Conservation (phyloP, 345 rosid species). For the Salix exigua region DNA sequence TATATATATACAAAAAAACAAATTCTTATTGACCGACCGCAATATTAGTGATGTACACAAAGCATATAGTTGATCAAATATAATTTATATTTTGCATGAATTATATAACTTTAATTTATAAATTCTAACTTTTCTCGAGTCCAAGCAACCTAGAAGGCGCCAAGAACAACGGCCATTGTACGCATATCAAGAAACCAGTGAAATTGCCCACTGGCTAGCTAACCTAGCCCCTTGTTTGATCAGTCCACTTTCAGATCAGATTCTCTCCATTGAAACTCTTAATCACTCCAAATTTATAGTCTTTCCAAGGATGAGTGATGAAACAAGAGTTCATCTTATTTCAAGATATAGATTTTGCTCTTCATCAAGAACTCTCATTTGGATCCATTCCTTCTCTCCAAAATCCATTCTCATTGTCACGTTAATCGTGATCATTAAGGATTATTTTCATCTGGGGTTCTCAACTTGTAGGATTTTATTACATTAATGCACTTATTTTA, state of each 20-base stretch:
- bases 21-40: too few species aligned
- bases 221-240: neutral
- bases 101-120: too few species aligned
- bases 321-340: neutral
- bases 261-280: conserved; percentile 22
- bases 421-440: neutral
- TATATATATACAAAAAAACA: too few species aligned
- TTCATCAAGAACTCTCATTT: neutral
- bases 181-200: conserved; percentile 21
- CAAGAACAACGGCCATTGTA: conserved; percentile 19
- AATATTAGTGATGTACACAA: too few species aligned
- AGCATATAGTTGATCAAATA: too few species aligned
- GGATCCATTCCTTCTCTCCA: neutral
- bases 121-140: neutral
- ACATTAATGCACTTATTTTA: neutral
- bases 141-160: neutral
- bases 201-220: neutral
- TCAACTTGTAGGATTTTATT: neutral
- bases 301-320: neutral
- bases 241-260: conserved; percentile 21
- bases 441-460: conserved; percentile 6
- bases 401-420: neutral
- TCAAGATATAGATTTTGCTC: neutral
- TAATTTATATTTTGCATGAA: too few species aligned
- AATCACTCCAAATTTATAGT: neutral